Evolutionary conservation across 2,329 filamentous ascomycete species (phyloP), one percentile per base, ranked within the genome.

Genomic region (Aspergillus sp.): DNA sequence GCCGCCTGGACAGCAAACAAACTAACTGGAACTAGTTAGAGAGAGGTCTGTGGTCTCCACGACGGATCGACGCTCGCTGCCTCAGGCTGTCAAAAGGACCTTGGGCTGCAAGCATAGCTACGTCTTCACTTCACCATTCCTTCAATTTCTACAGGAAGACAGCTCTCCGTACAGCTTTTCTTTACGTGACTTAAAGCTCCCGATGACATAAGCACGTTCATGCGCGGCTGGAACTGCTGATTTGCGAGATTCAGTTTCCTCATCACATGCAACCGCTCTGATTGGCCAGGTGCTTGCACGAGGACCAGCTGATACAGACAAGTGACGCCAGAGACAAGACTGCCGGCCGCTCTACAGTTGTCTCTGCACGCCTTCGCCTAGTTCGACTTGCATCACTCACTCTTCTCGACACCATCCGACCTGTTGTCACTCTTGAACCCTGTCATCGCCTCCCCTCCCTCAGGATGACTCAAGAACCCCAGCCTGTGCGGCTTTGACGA

Each of bases 231-330:
- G 26, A 30, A 30, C 9, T 30, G 26, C 9, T 30, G 26, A 30
- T 30, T 30, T 30, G 26, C 26, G 4, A 4, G 20, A n/a, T 3
- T 2, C 7, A 2, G 26, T 18, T 7, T 48, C 4, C 11, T 45
- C 50, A 56, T 66, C 64, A 66, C 65, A 64, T 66, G 61, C 13
- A 9, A 12, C 2, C 11, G 3, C 22, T 20, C 2, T 65, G 54
- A 67, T 67, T 67, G 63, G 63, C 15, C 50, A 17, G n/a, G 12
- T n/a, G 12, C 11, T 34, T 20, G 17, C 34, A 42, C 36, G 30
- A 36, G 39, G 56, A 57, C 56, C 64, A 65, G 63, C 61, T 66
- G 65, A 67, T 67, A 66, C 56, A 34, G 55, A 57, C 61, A 43
- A 66, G 60, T 67, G 65, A 67, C 65, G 65, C 63, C 65, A 66